phyloP scores from a whole-genome alignment of 1,284 basidiomycete genomes.

The Austroboletus novae-zelandiae region DNA sequence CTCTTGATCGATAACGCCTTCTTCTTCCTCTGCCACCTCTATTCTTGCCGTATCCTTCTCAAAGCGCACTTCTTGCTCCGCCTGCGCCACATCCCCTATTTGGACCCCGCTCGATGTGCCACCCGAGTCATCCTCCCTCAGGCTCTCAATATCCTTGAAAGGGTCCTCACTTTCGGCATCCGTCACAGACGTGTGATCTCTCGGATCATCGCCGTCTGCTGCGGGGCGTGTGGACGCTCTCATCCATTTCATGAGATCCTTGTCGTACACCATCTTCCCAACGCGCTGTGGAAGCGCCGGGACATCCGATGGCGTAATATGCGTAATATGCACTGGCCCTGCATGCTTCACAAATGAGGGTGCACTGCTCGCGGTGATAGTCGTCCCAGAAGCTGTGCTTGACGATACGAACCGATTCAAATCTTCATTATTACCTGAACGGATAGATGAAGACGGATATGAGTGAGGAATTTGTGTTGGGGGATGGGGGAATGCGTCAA shows the following conservation, averaged over 20 bases:
- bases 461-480: slow-evolving; percentile 31
- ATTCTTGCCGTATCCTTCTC: slow-evolving; percentile 47
- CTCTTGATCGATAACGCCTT: slow-evolving; percentile 54
- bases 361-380: slow-evolving; percentile 65
- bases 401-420: slow-evolving; percentile 85
- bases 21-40: slow-evolving; percentile 44
- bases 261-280: slow-evolving; percentile 87
- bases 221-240: slow-evolving; percentile 46
- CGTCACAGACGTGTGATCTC: slow-evolving; percentile 38
- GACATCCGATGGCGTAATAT: slow-evolving; percentile 79
- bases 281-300: slow-evolving; percentile 71
- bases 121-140: slow-evolving; percentile 57
- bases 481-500: slow-evolving; percentile 14
- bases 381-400: slow-evolving; percentile 75
- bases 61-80: slow-evolving; percentile 34
- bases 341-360: slow-evolving; percentile 82
- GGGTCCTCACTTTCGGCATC: slow-evolving; percentile 76
- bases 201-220: slow-evolving; percentile 38
- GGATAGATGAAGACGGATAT: slow-evolving; percentile 52
- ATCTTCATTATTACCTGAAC: slow-evolving; percentile 59
- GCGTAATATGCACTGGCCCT: slow-evolving; percentile 71
- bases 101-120: slow-evolving; percentile 8
- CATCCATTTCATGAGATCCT: slow-evolving; percentile 79
- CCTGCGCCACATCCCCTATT: slow-evolving; percentile 27
- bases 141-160: slow-evolving; percentile 84